phyloP scores from a whole-genome alignment of 2,329 filamentous ascomycete genomes.

The Colletotrichum sp. region DNA sequence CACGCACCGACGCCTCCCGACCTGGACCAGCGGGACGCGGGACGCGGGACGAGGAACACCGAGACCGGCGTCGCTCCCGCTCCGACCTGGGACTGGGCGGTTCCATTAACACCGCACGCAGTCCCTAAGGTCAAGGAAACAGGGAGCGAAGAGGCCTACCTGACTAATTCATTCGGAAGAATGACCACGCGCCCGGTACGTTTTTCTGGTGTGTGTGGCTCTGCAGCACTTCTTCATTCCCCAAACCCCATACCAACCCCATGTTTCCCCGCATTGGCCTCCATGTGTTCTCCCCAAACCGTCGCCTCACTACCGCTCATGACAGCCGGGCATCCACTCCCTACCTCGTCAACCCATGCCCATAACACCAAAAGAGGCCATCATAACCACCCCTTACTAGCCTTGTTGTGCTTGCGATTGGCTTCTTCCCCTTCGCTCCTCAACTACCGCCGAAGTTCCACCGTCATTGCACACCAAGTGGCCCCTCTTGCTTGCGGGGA shows the following conservation, averaged over 20 bases:
- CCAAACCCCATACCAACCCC: background rate
- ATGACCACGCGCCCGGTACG: background rate
- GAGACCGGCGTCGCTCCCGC: background rate
- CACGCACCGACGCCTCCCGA: background rate
- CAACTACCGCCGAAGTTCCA: background rate
- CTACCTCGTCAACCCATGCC: background rate
- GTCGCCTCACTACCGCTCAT: background rate
- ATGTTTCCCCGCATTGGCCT: slow-evolving; percentile 1
- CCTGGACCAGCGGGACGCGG: background rate
- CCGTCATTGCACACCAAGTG: background rate
- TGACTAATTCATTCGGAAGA: background rate
- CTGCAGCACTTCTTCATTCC: background rate
- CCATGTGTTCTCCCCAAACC: background rate
- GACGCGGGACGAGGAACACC: background rate
- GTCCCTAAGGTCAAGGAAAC: background rate
- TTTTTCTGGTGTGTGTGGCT: background rate
- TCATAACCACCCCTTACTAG: slow-evolving; percentile 6
- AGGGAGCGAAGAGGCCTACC: background rate
- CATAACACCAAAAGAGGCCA: slow-evolving; percentile 1
- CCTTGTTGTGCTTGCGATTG: background rate
- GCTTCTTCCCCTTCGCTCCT: background rate
- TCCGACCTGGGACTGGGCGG: background rate
- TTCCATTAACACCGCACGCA: background rate
- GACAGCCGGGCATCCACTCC: slow-evolving; percentile 8
- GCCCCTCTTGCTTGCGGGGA: background rate